Percentiles rank a stretch among this genome's conserved stretches.
phyloP scores from a whole-genome alignment of 2,329 filamentous ascomycete species.

The Aureobasidium sp. region DNA sequence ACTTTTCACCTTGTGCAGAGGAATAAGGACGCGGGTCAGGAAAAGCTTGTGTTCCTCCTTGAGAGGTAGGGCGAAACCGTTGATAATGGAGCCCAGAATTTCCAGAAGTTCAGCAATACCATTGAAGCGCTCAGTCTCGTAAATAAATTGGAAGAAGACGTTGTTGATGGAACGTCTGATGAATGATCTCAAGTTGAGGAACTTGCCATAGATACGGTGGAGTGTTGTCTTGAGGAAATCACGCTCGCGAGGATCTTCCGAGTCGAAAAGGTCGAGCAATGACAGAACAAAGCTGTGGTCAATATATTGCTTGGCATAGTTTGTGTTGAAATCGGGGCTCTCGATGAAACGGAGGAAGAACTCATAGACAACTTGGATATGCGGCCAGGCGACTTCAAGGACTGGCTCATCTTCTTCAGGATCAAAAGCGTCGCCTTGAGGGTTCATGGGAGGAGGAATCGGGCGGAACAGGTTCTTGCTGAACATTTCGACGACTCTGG shows the following conservation, averaged over 20 bases:
- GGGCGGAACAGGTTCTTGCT: constrained; percentile 96
- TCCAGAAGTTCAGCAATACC: constrained; percentile 94
- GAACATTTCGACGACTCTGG: constrained; percentile 97
- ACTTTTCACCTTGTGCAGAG: constrained; percentile 96
- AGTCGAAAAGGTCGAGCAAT: constrained; percentile 95
- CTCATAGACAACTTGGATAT: constrained; percentile 98
- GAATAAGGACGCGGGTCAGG: constrained; percentile 83
- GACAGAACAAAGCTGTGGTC: constrained; percentile 95
- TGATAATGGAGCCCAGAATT: constrained; percentile 97
- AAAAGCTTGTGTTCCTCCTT: constrained; percentile 99
- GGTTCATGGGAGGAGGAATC: constrained; percentile 94
- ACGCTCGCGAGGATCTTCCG: constrained; percentile 89
- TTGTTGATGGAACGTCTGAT: constrained; percentile 99
- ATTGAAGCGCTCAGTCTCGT: constrained; percentile 97
- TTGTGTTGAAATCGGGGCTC: constrained; percentile 99
- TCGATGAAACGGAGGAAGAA: constrained; percentile 99
- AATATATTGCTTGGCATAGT: constrained; percentile 97
- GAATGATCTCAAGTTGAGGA: constrained; percentile 93
- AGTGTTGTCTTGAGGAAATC: constrained; percentile 98
- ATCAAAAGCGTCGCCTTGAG: constrained; percentile 95
- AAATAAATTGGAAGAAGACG: constrained; percentile 99
- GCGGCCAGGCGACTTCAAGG: constrained; percentile 95
- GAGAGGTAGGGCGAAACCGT: constrained; percentile 89
- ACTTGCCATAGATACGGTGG: constrained; percentile 97
- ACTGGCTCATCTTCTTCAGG: constrained; percentile 98